These are phyloP conservation scores for Leccinum disarticulatum DNA, from an alignment of 768 basidiomycete species.

Conservation along the genomic window DNA sequence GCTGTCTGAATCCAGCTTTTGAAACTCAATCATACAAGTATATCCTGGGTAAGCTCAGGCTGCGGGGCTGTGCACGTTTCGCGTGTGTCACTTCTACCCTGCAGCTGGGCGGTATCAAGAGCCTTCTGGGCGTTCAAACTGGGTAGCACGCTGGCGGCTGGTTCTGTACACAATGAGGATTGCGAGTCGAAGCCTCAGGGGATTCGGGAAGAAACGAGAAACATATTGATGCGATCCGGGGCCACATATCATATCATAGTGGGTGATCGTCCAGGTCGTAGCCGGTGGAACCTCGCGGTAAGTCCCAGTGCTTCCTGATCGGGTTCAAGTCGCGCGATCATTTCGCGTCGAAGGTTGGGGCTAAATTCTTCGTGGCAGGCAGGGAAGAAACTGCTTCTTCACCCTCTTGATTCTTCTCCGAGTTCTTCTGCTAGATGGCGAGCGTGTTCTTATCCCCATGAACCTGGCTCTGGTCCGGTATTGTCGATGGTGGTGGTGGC, in stretches of 20 bases:
- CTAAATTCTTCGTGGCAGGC: no score
- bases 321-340: conserved; percentile 24
- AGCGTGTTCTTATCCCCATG: conserved; percentile 98
- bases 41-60: no score
- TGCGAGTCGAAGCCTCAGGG: neutral
- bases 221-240: neutral
- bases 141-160: neutral
- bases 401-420: conserved; percentile 83
- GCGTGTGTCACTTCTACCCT: neutral
- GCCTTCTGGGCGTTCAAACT: conserved; percentile 1
- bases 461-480: conserved; percentile 84
- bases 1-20: no score
- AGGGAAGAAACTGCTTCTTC: no score
- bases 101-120: neutral
- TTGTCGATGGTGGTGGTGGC: conserved; percentile 60
- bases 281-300: neutral
- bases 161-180: neutral
- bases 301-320: conserved; percentile 14
- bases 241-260: neutral
- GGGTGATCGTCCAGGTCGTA: neutral
- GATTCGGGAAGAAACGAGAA: neutral
- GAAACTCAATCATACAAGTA: no score
- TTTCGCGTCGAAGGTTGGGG: conserved; percentile 3
- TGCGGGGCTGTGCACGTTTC: conserved; percentile 8
- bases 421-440: conserved; percentile 95